Evolutionary conservation across 257 asterid species (phyloP), one percentile per base, ranked within the genome.

Genomic region (Nicotiana noctiflora): DNA sequence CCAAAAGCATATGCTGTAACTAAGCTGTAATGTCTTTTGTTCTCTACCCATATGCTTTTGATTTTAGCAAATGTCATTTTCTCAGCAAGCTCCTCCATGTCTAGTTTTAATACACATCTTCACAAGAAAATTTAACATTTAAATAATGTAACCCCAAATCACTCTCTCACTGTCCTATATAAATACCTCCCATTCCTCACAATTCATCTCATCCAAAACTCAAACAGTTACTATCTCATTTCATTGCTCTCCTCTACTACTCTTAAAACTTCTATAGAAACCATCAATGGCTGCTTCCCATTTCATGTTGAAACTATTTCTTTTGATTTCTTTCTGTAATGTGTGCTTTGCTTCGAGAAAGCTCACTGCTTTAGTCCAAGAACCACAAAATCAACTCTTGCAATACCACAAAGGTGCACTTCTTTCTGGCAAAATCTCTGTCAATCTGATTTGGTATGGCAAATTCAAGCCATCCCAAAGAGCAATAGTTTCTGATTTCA

Each of bases 381-480:
- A 70, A 5, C 77, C 57, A 12, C 77, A 19, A 40, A 19, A n/a
- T 29, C 77, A 70, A 29, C 55, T 67, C 9, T 37, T 67, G 18
- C 15, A 67, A 0, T 67, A 67, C 55, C 76, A 67, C 31, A 37
- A 67, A 0, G 76, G 76, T 34, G 29, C 76, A 67, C 76, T 67
- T 10, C 31, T 67, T 4, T 88, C 52, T 56, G 87, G 87, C 10
- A 81, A 67, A 17, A 51, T 81, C 17, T 27, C 84, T 0, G 67
- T 84, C 3, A 84, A 81, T 74, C 64, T 84, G 37, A 81, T 81
- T 0, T 84, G 84, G 84, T 84, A 81, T 75, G 87, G 87, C 0
- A 70, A 68, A 9, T 84, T 84, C 81, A 77, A 60, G 8, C 84
- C 82, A 17, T 84, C 87, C 21, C 87, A 84, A 10, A 76, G 52